Conservation (phyloP, 2,329 filamentous ascomycete species). For the Pseudohalonectria lignicola region DNA sequence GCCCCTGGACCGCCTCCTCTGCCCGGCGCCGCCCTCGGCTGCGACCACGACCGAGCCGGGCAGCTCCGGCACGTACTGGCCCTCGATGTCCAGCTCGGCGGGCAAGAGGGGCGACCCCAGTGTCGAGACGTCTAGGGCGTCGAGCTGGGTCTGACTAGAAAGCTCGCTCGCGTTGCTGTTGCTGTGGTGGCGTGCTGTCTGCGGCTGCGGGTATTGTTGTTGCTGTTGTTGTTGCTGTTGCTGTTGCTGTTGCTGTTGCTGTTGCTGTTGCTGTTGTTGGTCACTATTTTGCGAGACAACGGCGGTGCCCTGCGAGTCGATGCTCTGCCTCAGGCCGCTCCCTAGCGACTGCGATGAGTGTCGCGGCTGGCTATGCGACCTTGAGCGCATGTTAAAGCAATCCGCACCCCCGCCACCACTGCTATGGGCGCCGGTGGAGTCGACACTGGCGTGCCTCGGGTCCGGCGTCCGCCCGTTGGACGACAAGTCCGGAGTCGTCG, state of each 20-base stretch:
- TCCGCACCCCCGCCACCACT: too few relatives aligned
- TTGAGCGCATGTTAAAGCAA: conserved; percentile 17
- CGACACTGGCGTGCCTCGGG: conserved; percentile 3
- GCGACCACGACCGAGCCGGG: conserved; percentile 16
- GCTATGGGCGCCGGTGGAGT: conserved; percentile 6
- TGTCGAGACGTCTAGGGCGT: conserved; percentile 7
- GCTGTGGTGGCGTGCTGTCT: conserved; percentile 29
- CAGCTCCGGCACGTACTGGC: conserved; percentile 22
- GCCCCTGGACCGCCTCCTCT: conserved; percentile 16
- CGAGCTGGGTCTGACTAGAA: conserved; percentile 20
- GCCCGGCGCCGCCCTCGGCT: conserved; percentile 1
- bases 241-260: conserved; percentile 6
- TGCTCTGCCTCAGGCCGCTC: too few relatives aligned
- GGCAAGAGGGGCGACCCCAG: conserved; percentile 13
- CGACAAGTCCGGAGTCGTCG: too few relatives aligned
- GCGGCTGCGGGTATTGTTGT: conserved; percentile 8
- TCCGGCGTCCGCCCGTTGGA: conserved; percentile 7
- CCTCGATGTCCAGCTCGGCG: conserved; percentile 26
- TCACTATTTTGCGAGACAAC: too few relatives aligned
- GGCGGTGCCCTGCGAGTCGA: conserved; percentile 22
- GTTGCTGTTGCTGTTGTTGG: too few relatives aligned
- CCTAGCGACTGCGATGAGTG: conserved; percentile 12
- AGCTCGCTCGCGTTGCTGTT: conserved; percentile 34
- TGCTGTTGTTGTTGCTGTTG: conserved; percentile 7
- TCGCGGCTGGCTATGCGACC: conserved; percentile 9